Evolutionary conservation across 108 stramenopile species (phyloP).

Genomic region (Nitzschia inconspicua): DNA sequence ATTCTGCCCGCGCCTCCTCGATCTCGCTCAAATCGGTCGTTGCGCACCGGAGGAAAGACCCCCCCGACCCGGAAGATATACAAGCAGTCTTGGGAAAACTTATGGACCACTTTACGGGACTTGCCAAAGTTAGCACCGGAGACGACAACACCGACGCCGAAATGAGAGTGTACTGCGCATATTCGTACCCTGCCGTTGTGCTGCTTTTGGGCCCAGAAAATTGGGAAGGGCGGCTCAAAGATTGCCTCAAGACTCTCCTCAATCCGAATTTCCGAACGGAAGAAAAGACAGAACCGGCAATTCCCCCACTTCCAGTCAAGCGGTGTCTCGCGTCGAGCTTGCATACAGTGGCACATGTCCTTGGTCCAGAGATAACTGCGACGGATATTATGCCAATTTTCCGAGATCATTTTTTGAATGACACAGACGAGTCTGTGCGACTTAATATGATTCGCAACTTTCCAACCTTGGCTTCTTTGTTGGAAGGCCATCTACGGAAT

Average conservation of each 20-base stretch:
- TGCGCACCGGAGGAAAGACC: conserved; percentile 37
- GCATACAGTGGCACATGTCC: conserved; percentile 89
- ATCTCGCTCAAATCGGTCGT: conserved; percentile 43
- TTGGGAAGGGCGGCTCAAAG: conserved; percentile 75
- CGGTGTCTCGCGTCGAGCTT: conserved; percentile 89
- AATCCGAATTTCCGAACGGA: conserved; percentile 53
- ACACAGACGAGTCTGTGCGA: conserved; percentile 93
- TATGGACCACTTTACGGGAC: conserved; percentile 76
- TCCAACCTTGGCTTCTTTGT: conserved; percentile 63
- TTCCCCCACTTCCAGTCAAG: conserved; percentile 76
- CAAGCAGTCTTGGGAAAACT: conserved; percentile 52
- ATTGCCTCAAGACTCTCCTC: conserved; percentile 78
- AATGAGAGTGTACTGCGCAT: conserved; percentile 95
- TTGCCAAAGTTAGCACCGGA: conserved; percentile 73
- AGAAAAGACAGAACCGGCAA: conserved; percentile 21
- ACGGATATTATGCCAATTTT: conserved; percentile 81
- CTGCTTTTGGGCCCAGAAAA: conserved; percentile 76
- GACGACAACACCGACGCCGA: conserved; percentile 88
- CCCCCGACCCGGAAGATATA: conserved; percentile 64
- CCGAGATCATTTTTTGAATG: conserved; percentile 82
- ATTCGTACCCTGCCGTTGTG: conserved; percentile 95
- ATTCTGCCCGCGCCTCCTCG: conserved; percentile 35
- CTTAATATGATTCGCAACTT: conserved; percentile 85
- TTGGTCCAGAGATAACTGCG: conserved; percentile 60
- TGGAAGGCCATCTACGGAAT: conserved; percentile 46